Base-by-base conservation (phyloP, 176 grass and related monocot genomes). In the Paspalum notatum region DNA sequence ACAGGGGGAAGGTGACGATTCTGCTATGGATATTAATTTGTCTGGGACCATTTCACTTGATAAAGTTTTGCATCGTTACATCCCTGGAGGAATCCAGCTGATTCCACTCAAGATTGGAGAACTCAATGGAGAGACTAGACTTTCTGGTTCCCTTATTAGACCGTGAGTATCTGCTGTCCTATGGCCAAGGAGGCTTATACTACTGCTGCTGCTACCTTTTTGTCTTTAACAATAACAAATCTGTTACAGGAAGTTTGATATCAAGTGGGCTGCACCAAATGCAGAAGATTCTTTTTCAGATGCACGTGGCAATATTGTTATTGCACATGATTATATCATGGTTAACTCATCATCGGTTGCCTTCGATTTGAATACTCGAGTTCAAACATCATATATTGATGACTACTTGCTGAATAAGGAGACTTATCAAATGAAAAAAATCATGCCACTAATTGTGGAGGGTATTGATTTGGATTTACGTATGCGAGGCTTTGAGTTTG, bases 211-310 rank as follows among this genome's bases (percentile, higher is more conserved):
- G 16, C 67, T 70, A 53, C 68, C 58, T 81, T 8, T 84, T 45
- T 15, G 44, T 66, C 13, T 60, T 88, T 85, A 74, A 74, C 8
- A 40, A 42, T 21, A 56, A 64, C 16, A 32, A 70, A 43, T 67
- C 15, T 41, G n/a, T 62, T 72, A 46, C 79, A 98, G 96, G 88
- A 98, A 94, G 85, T 94, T 98, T 72, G 92, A 98, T 88, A 98
- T 98, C 81, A 98, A 98, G 77, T 98, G 96, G 96, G 90, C 90
- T 76, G 96, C 96, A 75, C 92, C 92, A 76, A 93, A 93, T 86
- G 96, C 92, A 65, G 96, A 98, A 90, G 92, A 93, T 75, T 95
- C 96, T 63, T 98, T 98, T 88, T 78, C 88, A 76, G 96, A 98
- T 89, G 96, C 92, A 46, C 92, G 90, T 26, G 96, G 92, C 76